Percentiles rank a stretch among this genome's conserved stretches.
phyloP scores from a whole-genome alignment of 2,329 filamentous ascomycete genomes.

The Penicillium sp. region DNA sequence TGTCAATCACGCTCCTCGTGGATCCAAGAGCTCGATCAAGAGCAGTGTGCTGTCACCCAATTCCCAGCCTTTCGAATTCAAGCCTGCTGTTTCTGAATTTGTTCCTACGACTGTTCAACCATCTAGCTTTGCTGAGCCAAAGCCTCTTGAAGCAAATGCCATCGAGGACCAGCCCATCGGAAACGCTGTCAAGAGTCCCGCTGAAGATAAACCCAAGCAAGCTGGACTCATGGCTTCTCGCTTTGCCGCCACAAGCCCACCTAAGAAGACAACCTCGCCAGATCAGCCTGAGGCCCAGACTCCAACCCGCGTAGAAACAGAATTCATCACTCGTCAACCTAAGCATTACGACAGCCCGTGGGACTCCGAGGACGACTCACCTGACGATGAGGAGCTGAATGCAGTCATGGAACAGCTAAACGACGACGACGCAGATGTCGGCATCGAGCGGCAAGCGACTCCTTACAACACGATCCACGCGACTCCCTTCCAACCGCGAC shows the following conservation, averaged over 20 bases:
- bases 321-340: neutral
- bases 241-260: slow-evolving; percentile 35
- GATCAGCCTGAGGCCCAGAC: slow-evolving; percentile 8
- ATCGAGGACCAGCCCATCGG: slow-evolving; percentile 18
- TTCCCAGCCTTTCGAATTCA: slow-evolving; percentile 66
- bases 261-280: slow-evolving; percentile 20
- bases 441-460: slow-evolving; percentile 63
- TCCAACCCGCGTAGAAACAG: neutral
- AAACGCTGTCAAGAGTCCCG: slow-evolving; percentile 5
- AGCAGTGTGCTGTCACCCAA: slow-evolving; percentile 67
- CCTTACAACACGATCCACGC: slow-evolving; percentile 24
- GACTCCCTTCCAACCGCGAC: slow-evolving; percentile 9
- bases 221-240: slow-evolving; percentile 38
- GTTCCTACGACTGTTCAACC: slow-evolving; percentile 22
- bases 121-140: slow-evolving; percentile 15
- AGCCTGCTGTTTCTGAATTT: slow-evolving; percentile 35
- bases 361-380: slow-evolving; percentile 34
- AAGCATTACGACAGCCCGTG: slow-evolving; percentile 13
- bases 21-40: slow-evolving; percentile 29
- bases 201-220: slow-evolving; percentile 3
- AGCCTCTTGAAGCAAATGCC: slow-evolving; percentile 12
- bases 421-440: slow-evolving; percentile 68
- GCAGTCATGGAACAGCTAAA: slow-evolving; percentile 87
- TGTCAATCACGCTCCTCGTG: slow-evolving; percentile 19
- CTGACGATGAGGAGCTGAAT: slow-evolving; percentile 72